A percentile compares a stretch with the other conserved stretches of the same genome.
phyloP scores from a whole-genome alignment of 2,329 filamentous ascomycete species.

The Fusarium ramigenum region DNA sequence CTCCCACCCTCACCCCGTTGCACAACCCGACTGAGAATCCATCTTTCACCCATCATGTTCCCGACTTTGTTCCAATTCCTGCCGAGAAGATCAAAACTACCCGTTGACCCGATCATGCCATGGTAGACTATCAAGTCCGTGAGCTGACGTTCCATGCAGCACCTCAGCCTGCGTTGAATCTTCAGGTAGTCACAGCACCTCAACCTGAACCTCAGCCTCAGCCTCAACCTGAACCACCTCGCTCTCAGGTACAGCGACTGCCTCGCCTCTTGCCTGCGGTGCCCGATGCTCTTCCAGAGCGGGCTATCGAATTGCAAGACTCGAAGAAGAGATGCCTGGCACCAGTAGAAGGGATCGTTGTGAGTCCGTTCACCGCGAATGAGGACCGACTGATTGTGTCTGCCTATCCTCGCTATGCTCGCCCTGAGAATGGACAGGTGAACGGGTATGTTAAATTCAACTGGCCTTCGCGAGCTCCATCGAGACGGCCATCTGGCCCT shows the following conservation, averaged over 20 bases:
- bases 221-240: neutral
- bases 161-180: slow-evolving; percentile 31
- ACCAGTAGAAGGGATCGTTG: slow-evolving; percentile 14
- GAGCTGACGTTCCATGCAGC: slow-evolving; percentile 46
- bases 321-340: slow-evolving; percentile 11
- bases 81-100: slow-evolving; percentile 22
- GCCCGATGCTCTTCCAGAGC: slow-evolving; percentile 3
- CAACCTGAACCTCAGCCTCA: neutral
- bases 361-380: slow-evolving; percentile 48
- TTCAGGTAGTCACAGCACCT: slow-evolving; percentile 20
- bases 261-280: slow-evolving; percentile 31
- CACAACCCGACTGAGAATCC: slow-evolving; percentile 21
- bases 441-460: slow-evolving; percentile 53
- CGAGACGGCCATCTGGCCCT: slow-evolving; percentile 20
- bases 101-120: slow-evolving; percentile 36
- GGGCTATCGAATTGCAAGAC: slow-evolving; percentile 8
- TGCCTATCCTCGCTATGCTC: slow-evolving; percentile 38
- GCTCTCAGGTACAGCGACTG: slow-evolving; percentile 10
- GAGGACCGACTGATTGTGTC: slow-evolving; percentile 43
- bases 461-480: slow-evolving; percentile 43
- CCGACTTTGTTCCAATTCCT: slow-evolving; percentile 22
- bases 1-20: slow-evolving; percentile 30
- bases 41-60: slow-evolving; percentile 28
- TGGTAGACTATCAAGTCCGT: slow-evolving; percentile 40
- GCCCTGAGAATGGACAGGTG: slow-evolving; percentile 48